Conservation (phyloP, 2,329 filamentous ascomycete genomes). For the Zymoseptoria crescenta region DNA sequence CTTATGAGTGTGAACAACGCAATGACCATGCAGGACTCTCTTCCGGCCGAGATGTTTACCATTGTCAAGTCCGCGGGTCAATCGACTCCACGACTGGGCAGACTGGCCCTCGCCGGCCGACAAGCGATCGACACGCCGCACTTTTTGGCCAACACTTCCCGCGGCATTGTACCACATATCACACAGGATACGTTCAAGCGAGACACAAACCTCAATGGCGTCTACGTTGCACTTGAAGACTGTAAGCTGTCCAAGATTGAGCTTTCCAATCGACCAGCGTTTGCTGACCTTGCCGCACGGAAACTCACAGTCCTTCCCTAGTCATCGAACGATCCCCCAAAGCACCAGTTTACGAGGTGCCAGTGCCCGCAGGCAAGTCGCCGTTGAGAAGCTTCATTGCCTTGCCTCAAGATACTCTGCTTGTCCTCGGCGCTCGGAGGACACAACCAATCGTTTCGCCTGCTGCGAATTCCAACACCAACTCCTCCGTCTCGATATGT, state of each 20-base stretch:
- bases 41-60: constrained; percentile 38
- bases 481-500: constrained; percentile 64
- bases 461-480: constrained; percentile 47
- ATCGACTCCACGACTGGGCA: constrained; percentile 56
- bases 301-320: constrained; percentile 38
- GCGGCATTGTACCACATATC: constrained; percentile 79
- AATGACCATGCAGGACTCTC: not conserved
- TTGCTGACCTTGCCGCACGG: constrained; percentile 4
- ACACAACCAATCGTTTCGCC: constrained; percentile 64
- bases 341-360: constrained; percentile 47
- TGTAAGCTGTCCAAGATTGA: constrained; percentile 51
- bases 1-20: not conserved
- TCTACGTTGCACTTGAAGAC: constrained; percentile 84
- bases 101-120: constrained; percentile 54
- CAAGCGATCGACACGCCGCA: constrained; percentile 71
- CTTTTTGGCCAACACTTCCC: constrained; percentile 70
- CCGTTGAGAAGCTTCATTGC: constrained; percentile 71
- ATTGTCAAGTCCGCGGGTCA: constrained; percentile 32
- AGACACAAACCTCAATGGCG: constrained; percentile 56
- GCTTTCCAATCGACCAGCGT: not conserved
- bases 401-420: constrained; percentile 55
- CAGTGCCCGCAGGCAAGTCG: constrained; percentile 38
- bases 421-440: constrained; percentile 70
- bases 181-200: constrained; percentile 72
- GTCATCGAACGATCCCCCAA: constrained; percentile 54